phyloP scores from a whole-genome alignment of 495 filamentous ascomycete genomes.

The Hyaloscypha hepaticicola region DNA sequence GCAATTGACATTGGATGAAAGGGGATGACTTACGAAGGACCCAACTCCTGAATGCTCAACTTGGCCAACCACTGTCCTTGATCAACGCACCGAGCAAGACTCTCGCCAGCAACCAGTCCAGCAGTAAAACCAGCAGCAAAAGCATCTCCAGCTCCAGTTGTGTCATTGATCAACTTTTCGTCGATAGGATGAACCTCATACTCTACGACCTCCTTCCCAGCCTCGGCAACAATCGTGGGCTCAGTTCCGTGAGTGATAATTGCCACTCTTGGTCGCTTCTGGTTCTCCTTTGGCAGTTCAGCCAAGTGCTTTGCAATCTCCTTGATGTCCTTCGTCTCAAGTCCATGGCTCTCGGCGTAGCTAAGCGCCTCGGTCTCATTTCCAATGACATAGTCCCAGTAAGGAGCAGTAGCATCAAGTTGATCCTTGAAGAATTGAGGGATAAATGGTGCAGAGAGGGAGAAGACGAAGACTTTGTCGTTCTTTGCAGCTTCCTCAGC shows the following conservation, averaged over 20 bases:
- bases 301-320: conserved; percentile 87
- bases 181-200: conserved; percentile 77
- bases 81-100: conserved; percentile 72
- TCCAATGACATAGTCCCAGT: conserved; percentile 95
- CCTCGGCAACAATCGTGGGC: conserved; percentile 77
- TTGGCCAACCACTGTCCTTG: conserved; percentile 95
- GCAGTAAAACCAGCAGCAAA: conserved; percentile 94
- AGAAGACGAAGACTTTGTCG: conserved; percentile 90
- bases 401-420: conserved; percentile 77
- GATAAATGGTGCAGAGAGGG: conserved; percentile 93
- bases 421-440: conserved; percentile 96
- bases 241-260: conserved; percentile 93
- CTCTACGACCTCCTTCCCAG: conserved; percentile 63
- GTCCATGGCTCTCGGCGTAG: conserved; percentile 78
- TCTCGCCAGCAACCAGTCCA: conserved; percentile 80
- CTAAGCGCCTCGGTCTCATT: conserved; percentile 92
- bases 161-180: conserved; percentile 80
- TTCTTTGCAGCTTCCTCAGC: conserved; percentile 83
- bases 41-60: conserved; percentile 88
- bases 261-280: conserved; percentile 70
- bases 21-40: conserved; percentile 77
- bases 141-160: conserved; percentile 95
- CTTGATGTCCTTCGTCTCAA: conserved; percentile 70
- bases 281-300: conserved; percentile 87
- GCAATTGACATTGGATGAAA: conserved; percentile 12